Percentiles rank a stretch among this genome's conserved stretches.
Conservation (phyloP, 1,284 basidiomycete genomes). For the Cerrena zonata region DNA sequence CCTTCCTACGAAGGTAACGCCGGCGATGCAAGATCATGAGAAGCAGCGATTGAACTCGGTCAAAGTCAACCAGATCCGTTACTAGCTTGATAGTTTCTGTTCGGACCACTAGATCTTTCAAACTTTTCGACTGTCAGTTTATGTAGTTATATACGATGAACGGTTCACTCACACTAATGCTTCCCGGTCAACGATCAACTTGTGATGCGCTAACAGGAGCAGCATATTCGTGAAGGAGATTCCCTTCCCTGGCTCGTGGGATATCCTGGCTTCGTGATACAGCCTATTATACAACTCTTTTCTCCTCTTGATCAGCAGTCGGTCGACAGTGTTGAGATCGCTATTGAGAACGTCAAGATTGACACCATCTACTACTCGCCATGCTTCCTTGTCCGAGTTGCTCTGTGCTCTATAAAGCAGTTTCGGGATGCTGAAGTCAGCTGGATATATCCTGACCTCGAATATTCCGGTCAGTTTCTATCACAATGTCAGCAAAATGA, state of each 20-base stretch:
- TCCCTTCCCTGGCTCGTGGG: constrained; percentile 67
- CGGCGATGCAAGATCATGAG: constrained; percentile 71
- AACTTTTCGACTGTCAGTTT: constrained; percentile 35
- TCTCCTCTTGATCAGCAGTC: constrained; percentile 54
- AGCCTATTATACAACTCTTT: constrained; percentile 69
- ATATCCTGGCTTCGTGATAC: constrained; percentile 80
- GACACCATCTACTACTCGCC: constrained; percentile 43
- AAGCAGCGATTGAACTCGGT: constrained; percentile 75
- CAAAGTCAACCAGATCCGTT: constrained; percentile 76
- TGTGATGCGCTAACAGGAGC: constrained; percentile 83
- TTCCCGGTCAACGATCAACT: constrained; percentile 83
- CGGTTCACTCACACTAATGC: constrained; percentile 72
- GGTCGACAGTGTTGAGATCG: constrained; percentile 63
- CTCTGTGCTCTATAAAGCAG: constrained; percentile 46
- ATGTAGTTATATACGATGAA: too few relatives aligned
- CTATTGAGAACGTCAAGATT: constrained; percentile 59
- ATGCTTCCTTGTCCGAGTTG: constrained; percentile 10
- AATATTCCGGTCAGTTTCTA: constrained; percentile 78
- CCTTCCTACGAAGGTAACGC: constrained; percentile 51
- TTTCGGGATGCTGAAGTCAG: constrained; percentile 55
- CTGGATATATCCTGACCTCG: constrained; percentile 79
- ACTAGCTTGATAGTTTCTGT: constrained; percentile 76
- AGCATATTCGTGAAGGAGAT: constrained; percentile 93
- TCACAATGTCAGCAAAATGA: background rate
- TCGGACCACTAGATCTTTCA: constrained; percentile 76